These are phyloP conservation scores for Meyerozyma carpophila DNA, from an alignment of 1,139 yeast species.

Conservation along the genomic window DNA sequence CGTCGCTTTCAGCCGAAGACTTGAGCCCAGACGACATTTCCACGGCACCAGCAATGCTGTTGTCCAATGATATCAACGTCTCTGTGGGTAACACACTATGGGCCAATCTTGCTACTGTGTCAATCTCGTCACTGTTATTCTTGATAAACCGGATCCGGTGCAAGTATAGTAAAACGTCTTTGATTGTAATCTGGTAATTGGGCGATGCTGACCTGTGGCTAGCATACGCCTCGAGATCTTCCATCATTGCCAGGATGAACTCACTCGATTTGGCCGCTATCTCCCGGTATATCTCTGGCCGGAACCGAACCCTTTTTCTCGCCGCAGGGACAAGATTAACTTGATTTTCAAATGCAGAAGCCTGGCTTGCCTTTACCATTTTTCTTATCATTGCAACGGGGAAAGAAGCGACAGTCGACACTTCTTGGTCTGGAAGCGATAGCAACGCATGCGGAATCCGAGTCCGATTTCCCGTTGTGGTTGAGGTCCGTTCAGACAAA, in stretches of 20 bases:
- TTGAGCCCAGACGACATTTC: neutral
- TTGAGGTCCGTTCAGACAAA: neutral
- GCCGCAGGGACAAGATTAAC: neutral
- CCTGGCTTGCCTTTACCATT: neutral
- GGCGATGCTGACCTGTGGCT: conserved; percentile 19
- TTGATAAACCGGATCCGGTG: conserved; percentile 18
- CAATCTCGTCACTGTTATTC: conserved; percentile 11
- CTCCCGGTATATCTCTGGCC: neutral
- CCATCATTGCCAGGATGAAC: conserved; percentile 9
- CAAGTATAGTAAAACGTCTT: conserved; percentile 32
- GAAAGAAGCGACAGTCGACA: neutral
- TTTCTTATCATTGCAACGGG: neutral
- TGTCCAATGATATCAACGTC: conserved; percentile 28
- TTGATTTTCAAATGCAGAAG: neutral
- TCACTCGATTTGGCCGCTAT: neutral
- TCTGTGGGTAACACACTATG: conserved; percentile 35
- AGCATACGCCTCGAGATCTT: conserved; percentile 17
- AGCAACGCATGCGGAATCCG: neutral
- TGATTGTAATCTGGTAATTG: conserved; percentile 21
- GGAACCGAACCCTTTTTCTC: neutral
- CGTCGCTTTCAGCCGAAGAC: neutral
- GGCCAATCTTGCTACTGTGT: conserved; percentile 28
- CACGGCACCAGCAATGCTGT: conserved; percentile 14
- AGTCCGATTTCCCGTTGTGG: neutral
- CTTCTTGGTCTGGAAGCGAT: neutral